Conservation (phyloP, 2,329 filamentous ascomycete species). For the Tolypocladium cylindrosporum region DNA sequence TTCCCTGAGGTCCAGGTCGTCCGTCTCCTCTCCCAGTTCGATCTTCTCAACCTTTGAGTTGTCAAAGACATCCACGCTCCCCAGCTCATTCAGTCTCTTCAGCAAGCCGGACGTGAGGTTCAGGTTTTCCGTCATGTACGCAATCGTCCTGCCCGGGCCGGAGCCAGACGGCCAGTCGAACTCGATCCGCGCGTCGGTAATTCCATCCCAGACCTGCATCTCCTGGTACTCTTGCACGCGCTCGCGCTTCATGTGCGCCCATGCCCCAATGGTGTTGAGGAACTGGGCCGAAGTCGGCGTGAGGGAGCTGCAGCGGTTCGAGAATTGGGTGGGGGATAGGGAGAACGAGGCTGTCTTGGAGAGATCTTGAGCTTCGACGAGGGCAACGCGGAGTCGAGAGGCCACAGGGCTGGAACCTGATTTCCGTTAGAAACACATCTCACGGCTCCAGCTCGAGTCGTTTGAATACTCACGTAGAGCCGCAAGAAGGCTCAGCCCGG, state of each 20-base stretch:
- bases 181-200: constrained; percentile 76
- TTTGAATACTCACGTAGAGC: constrained; percentile 50
- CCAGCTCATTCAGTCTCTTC: constrained; percentile 58
- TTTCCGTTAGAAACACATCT: background rate
- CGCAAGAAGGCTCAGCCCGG: constrained; percentile 72
- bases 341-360: constrained; percentile 56
- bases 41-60: constrained; percentile 74
- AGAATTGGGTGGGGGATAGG: constrained; percentile 60
- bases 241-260: constrained; percentile 61
- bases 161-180: constrained; percentile 61
- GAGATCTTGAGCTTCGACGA: constrained; percentile 85
- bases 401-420: constrained; percentile 70
- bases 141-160: constrained; percentile 55
- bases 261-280: constrained; percentile 74
- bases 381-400: constrained; percentile 68
- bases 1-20: constrained; percentile 65
- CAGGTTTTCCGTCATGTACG: constrained; percentile 93
- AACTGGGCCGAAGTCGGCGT: constrained; percentile 83
- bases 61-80: constrained; percentile 62
- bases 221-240: constrained; percentile 83
- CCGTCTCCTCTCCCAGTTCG: constrained; percentile 56
- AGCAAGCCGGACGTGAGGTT: constrained; percentile 78
- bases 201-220: constrained; percentile 98
- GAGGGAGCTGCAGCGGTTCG: constrained; percentile 91
- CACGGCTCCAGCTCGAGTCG: background rate